Conservation (phyloP, 352 stramenopile genomes). For the Globisporangium spiculum region DNA sequence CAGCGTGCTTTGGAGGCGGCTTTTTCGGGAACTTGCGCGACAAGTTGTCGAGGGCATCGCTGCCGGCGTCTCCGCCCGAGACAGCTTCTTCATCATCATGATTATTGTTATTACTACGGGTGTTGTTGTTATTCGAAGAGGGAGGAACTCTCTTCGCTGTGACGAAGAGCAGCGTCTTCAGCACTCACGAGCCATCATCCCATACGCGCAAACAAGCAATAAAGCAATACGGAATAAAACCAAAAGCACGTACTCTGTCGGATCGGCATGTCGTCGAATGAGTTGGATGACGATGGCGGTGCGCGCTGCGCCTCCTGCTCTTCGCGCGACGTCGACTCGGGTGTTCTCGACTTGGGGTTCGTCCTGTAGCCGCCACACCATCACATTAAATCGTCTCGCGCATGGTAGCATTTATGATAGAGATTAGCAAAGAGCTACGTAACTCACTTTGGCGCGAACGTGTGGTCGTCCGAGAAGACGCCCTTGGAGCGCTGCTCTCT, state of each 20-base stretch:
- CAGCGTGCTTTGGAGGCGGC: constrained; percentile 18
- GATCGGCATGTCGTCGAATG: constrained; percentile 45
- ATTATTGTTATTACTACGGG: constrained; percentile 57
- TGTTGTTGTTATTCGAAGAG: constrained; percentile 18
- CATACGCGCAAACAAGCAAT: constrained; percentile 4
- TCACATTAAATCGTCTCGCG: not conserved
- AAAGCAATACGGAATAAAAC: not conserved
- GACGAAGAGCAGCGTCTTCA: constrained; percentile 19
- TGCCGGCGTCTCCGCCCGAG: constrained; percentile 19
- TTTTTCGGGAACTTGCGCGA: constrained; percentile 66
- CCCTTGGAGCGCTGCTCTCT: constrained; percentile 63
- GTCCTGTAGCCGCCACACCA: constrained; percentile 25
- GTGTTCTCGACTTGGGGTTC: constrained; percentile 36
- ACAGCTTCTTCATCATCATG: constrained; percentile 28
- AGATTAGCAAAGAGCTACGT: not conserved
- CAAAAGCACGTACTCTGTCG: constrained; percentile 31
- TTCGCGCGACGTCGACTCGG: constrained; percentile 43
- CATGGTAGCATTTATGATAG: not conserved
- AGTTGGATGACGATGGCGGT: constrained; percentile 15
- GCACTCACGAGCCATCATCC: constrained; percentile 22
- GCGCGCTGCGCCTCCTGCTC: constrained; percentile 32
- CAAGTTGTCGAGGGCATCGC: constrained; percentile 60
- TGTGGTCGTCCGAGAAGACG: constrained; percentile 74
- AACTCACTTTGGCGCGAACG: constrained; percentile 68
- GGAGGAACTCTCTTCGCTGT: constrained; percentile 19